Evolutionary conservation across 179 eudicot species (phyloP).

Genomic region (Beta macrorhiza): DNA sequence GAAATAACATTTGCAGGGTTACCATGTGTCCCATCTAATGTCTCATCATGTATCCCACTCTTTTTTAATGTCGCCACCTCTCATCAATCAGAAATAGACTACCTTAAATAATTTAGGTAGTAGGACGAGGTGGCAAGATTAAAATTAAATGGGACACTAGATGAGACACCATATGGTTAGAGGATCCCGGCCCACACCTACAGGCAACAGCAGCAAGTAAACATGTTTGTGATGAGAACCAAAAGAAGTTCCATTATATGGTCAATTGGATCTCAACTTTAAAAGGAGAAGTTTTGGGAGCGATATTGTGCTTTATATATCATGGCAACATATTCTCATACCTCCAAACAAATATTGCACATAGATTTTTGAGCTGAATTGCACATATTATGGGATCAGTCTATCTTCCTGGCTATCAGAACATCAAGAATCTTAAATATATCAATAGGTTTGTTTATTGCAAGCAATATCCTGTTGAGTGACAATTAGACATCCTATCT

Average conservation of each 20-base stretch:
- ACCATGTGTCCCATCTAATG: no score
- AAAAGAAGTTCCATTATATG: neutral
- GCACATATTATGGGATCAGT: neutral
- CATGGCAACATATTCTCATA: neutral
- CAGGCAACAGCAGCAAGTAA: neutral
- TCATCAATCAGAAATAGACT: no score
- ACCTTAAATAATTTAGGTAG: no score
- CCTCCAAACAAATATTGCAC: neutral
- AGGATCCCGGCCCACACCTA: no score
- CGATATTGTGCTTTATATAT: neutral
- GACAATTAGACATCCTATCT: neutral
- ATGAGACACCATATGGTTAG: no score
- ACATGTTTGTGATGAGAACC: neutral
- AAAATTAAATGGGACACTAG: no score
- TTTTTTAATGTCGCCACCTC: no score
- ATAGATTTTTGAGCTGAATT: neutral
- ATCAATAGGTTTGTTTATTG: neutral
- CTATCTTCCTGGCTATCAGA: neutral
- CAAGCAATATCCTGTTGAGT: neutral
- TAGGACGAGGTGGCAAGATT: no score
- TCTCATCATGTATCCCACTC: no score
- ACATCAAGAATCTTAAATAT: neutral
- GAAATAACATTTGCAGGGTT: no score
- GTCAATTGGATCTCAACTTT: neutral
- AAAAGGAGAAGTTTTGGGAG: neutral